Evolutionary conservation across 1,139 yeast species (phyloP), one percentile per base, ranked within the genome.

Genomic region (Sugiyamaella pinicola): DNA sequence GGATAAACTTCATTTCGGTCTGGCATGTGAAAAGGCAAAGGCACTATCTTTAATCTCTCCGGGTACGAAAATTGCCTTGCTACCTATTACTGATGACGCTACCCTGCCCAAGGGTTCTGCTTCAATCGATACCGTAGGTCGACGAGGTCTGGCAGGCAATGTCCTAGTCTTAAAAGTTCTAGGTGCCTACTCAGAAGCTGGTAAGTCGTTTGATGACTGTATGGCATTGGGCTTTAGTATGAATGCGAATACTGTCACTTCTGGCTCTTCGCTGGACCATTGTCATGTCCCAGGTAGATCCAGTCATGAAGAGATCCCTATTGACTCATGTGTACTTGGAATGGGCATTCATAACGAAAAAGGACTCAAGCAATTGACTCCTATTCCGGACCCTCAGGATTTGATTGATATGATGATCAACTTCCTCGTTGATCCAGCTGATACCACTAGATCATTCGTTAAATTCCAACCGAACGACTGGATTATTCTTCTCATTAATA

Each of bases 321-420:
- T 22, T 3, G 53, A 54, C 21, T 28, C 49, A 13, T 53, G 55
- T 37, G 81, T 77, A 51, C 67, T 78, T 42, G 81, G 82, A 6
- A 69, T 78, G 58, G 81, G 82, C 3, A 77, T 78, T 49, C 82
- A 78, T 59, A 78, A 77, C 56, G 82, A 78, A 59, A 80, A 80
- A 1, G 81, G 81, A 19, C 75, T 75, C 39, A 63, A 68, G 39
- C 52, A 52, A 22, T 34, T 54, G 8, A 40, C 48, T 13, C 52
- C 55, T 3, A 67, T 78, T 47, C 82, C 82, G 5, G 61, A 71
- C 2, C 72, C 74, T 53, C 75, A 73, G 40, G 72, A 67, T 17
- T 66, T 78, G 49, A 65, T 78, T 45, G 40, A 24, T 22, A 60
- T 64, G 18, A 62, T 78, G 61, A 67, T 77, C 50, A 60, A 64